These are phyloP conservation scores for Groenewaldozyma auringiensis DNA, from an alignment of 1,139 yeast genomes.

Conservation along the genomic window DNA sequence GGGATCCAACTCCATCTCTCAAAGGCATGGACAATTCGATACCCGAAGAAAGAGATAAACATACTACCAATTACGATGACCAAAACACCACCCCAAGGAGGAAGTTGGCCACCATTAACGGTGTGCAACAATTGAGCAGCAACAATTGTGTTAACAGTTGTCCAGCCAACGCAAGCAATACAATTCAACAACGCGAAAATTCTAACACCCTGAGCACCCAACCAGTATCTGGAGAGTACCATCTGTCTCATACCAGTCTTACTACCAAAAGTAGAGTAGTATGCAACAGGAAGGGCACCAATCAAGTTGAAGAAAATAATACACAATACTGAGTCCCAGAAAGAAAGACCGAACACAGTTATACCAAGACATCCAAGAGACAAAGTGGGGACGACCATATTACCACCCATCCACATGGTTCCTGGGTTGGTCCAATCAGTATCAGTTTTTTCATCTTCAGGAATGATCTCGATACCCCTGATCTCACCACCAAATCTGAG, in stretches of 20 bases:
- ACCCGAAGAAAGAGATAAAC: constrained; percentile 77
- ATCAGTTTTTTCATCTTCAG: constrained; percentile 61
- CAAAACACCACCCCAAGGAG: constrained; percentile 88
- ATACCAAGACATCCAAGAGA: constrained; percentile 78
- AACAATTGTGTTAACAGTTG: constrained; percentile 85
- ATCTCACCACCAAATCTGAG: constrained; percentile 38
- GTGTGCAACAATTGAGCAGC: constrained; percentile 79
- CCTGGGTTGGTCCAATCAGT: constrained; percentile 61
- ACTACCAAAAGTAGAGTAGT: constrained; percentile 76
- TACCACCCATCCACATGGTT: constrained; percentile 90
- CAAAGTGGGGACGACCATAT: constrained; percentile 78
- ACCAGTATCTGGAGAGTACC: constrained; percentile 68
- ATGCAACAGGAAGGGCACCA: constrained; percentile 76
- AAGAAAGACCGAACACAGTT: constrained; percentile 41
- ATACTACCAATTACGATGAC: constrained; percentile 64
- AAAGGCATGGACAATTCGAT: constrained; percentile 69
- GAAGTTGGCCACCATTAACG: constrained; percentile 58
- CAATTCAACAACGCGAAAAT: constrained; percentile 71
- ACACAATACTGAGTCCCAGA: constrained; percentile 56
- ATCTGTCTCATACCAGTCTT: constrained; percentile 83
- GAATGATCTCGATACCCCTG: constrained; percentile 61
- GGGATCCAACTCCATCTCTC: constrained; percentile 92
- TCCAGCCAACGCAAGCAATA: constrained; percentile 92
- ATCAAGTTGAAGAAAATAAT: constrained; percentile 66
- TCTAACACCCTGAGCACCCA: constrained; percentile 70